A percentile compares a stretch with the other conserved stretches of the same genome.
Evolutionary conservation across 2,329 filamentous ascomycete species (phyloP).

Genomic region (Purpureocillium takamizusanense): DNA sequence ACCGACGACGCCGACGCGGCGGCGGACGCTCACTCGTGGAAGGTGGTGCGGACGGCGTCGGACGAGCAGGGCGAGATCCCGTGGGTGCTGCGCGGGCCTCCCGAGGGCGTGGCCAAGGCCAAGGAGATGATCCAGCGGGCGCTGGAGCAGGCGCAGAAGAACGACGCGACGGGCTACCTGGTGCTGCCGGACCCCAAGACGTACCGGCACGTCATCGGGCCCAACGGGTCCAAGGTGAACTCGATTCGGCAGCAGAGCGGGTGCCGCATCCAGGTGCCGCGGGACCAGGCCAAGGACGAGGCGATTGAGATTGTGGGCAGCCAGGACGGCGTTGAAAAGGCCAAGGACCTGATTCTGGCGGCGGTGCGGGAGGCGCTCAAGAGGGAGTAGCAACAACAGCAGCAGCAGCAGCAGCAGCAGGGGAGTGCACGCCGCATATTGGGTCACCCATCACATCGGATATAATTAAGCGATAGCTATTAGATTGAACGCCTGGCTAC

Average conservation of each 20-base stretch:
- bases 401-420: no score
- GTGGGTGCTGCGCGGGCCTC: conserved; percentile 76
- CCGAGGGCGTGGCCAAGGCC: conserved; percentile 75
- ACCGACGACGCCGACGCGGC: conserved; percentile 68
- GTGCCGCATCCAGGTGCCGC: conserved; percentile 88
- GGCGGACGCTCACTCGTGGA: conserved; percentile 72
- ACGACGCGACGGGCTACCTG: conserved; percentile 72
- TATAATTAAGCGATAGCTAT: no score
- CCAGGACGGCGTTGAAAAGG: conserved; percentile 73
- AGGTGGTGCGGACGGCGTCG: conserved; percentile 56
- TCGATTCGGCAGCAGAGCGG: conserved; percentile 84
- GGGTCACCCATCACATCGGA: no score
- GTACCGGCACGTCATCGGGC: conserved; percentile 85
- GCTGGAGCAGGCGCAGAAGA: conserved; percentile 61
- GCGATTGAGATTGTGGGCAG: conserved; percentile 84
- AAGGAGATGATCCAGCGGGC: conserved; percentile 65
- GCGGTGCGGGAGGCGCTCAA: conserved; percentile 58
- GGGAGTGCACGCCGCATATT: no score
- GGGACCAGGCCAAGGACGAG: conserved; percentile 64
- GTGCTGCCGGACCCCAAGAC: conserved; percentile 82
- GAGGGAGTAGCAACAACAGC: conserved; percentile 19
- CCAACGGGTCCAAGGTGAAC: conserved; percentile 85
- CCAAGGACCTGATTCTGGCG: conserved; percentile 79
- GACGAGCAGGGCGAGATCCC: conserved; percentile 67
- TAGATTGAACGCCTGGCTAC: no score